Base-by-base conservation (phyloP, 1,284 basidiomycete species). In the Mycocalia duriaeana region DNA sequence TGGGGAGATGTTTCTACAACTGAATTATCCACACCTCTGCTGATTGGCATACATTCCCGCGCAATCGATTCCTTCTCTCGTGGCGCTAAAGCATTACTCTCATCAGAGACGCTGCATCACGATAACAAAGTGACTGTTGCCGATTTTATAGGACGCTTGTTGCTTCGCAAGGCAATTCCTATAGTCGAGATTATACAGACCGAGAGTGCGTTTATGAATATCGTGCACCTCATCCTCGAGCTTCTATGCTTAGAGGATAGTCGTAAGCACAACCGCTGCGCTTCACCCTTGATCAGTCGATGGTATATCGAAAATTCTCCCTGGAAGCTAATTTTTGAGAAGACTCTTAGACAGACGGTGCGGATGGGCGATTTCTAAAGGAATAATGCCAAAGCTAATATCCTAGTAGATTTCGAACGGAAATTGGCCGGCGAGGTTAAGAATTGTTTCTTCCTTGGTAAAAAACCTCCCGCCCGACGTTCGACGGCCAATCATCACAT, bases 161-260 rank as follows among this genome's bases (percentile, higher is more conserved):
- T 83, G 14, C 68, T 72, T 23, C 70, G 64, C 8, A 70, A 70
- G 19, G 63, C 79, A 28, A 62, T 85, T 3, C 73, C 75, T 3
- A 77, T 79, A 56, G 60, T 76, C 1, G 70, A 75, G 22, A 55
- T 61, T 4, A 50, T 74, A 18, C 25, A 25, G 8, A n/a, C n/a
- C 13, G 34, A 24, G n/a, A 37, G 25, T 22, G 25, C 40, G 53
- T 47, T 11, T 39, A 38, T 2, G 64, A 55, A 58, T 24, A 55
- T 69, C 4, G 64, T 72, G 13, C 67, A 64, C 35, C 60, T 77
- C 14, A 59, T 70, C 1, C 49, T 80, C 35, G 66, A 73, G 47
- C 50, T 79, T 25, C 55, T 76, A 2, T 67, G 59, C 45, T 56
- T 69, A 18, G 63, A 70, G 1, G 62, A 58, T 11, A 55, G 60